A percentile compares a stretch with the other conserved stretches of the same genome.
Conservation (phyloP, 177 flowering plant genomes). For the Vitis hybrid region DNA sequence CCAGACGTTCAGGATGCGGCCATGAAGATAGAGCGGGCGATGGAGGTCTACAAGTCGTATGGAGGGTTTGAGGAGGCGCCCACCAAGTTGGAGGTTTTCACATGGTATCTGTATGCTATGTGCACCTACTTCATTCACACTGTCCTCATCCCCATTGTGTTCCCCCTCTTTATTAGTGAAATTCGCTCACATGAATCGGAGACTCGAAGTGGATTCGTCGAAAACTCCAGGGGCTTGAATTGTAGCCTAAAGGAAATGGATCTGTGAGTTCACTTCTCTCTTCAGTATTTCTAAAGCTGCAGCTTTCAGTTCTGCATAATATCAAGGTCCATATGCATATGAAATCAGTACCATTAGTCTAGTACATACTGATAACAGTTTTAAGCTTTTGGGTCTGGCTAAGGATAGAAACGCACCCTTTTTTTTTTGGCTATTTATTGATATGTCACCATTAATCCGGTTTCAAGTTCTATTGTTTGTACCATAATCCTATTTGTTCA, state of each 20-base stretch:
- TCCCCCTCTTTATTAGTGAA: constrained; percentile 61
- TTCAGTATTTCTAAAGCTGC: too few species aligned
- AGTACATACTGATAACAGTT: too few species aligned
- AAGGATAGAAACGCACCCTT: too few species aligned
- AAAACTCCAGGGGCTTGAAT: constrained; percentile 15
- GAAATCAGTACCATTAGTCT: too few species aligned
- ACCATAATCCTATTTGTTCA: not conserved
- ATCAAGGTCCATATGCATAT: too few species aligned
- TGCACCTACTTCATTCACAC: constrained; percentile 59
- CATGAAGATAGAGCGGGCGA: constrained; percentile 27
- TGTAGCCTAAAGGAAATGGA: constrained; percentile 32
- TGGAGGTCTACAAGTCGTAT: constrained; percentile 28
- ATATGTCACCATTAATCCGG: too few species aligned
- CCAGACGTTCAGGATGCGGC: constrained; percentile 19
- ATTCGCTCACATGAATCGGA: constrained; percentile 6
- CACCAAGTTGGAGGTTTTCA: constrained; percentile 27
- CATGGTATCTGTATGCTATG: constrained; percentile 53
- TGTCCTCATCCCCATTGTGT: constrained; percentile 52
- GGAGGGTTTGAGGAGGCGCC: constrained; percentile 39
- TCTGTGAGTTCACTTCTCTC: constrained; percentile 41
- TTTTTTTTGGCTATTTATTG: too few species aligned
- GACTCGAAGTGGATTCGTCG: constrained; percentile 19
- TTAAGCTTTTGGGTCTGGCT: too few species aligned
- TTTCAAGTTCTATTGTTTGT: not conserved
- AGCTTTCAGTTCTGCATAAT: too few species aligned